These are phyloP conservation scores for Backusella circina DNA, from an alignment of 192 early-diverging fungal species.

Conservation along the genomic window DNA sequence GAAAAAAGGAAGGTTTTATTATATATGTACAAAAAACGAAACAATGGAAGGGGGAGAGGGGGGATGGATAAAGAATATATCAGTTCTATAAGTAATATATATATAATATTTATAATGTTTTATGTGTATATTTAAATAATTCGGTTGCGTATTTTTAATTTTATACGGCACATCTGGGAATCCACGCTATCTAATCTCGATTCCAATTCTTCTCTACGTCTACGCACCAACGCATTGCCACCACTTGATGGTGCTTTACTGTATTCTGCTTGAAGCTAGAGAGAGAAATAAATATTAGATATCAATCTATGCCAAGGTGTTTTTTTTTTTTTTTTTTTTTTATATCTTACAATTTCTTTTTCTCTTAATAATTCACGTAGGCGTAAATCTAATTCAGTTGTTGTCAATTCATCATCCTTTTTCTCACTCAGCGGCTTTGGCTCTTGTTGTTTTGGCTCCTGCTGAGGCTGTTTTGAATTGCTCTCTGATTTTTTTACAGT, in stretches of 20 bases:
- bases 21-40: no score
- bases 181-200: slow-evolving; percentile 44
- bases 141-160: slow-evolving; percentile 36
- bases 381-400: slow-evolving; percentile 7
- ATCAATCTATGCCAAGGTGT: no score
- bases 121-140: slow-evolving; percentile 21
- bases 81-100: no score
- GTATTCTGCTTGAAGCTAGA: slow-evolving; percentile 44
- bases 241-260: slow-evolving; percentile 48
- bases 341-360: slow-evolving; percentile 19
- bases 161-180: slow-evolving; percentile 40
- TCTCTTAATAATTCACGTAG: slow-evolving; percentile 19
- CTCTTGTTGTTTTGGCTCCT: not conserved
- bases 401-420: not conserved
- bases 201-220: slow-evolving; percentile 44
- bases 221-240: slow-evolving; percentile 39
- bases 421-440: not conserved
- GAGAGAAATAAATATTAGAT: not conserved
- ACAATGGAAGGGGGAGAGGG: not conserved
- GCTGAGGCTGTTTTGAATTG: not conserved
- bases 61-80: no score
- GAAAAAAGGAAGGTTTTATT: no score
- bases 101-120: slow-evolving; percentile 6
- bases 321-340: no score
- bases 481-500: not conserved